Conservation (phyloP, 208 protist species). For the Sergeia podlipaevii region DNA sequence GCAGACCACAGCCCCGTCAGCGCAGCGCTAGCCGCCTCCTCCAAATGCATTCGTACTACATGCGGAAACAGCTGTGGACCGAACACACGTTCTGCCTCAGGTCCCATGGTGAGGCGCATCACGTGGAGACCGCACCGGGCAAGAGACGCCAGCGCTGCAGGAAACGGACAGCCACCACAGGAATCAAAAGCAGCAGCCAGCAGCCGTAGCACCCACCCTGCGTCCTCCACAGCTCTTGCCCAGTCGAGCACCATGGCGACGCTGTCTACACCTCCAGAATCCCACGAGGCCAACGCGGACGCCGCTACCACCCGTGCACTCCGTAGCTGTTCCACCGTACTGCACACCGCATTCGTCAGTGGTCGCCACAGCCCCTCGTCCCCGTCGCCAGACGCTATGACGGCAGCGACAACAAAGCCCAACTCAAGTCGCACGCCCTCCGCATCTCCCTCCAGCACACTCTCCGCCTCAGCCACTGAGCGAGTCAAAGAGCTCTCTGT, state of each 20-base stretch:
- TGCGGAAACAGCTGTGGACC: not conserved
- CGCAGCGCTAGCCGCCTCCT: constrained; percentile 2
- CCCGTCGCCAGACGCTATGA: constrained; percentile 27
- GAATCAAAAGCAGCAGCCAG: constrained; percentile 4
- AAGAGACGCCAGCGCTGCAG: constrained; percentile 1
- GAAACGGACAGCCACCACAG: constrained; percentile 7
- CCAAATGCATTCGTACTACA: not conserved
- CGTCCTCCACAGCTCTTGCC: constrained; percentile 17
- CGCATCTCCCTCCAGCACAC: constrained; percentile 34
- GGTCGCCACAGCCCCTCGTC: constrained; percentile 14
- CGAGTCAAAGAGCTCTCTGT: no score
- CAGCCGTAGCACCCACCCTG: constrained; percentile 25
- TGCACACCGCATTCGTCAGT: constrained; percentile 3
- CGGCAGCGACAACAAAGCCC: constrained; percentile 31
- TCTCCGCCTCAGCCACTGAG: no score
- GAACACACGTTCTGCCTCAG: no score
- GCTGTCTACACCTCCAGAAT: not conserved
- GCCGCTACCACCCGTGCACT: no score
- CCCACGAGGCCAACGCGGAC: not conserved
- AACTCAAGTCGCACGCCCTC: constrained; percentile 39
- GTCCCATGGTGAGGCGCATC: no score
- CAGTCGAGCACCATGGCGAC: constrained; percentile 1
- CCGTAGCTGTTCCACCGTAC: not conserved
- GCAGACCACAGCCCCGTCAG: no score
- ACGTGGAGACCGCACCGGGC: not conserved